Percentiles rank a stretch among this genome's conserved stretches.
phyloP scores from a whole-genome alignment of 495 filamentous ascomycete genomes.

The Diplogelasinospora grovesii region DNA sequence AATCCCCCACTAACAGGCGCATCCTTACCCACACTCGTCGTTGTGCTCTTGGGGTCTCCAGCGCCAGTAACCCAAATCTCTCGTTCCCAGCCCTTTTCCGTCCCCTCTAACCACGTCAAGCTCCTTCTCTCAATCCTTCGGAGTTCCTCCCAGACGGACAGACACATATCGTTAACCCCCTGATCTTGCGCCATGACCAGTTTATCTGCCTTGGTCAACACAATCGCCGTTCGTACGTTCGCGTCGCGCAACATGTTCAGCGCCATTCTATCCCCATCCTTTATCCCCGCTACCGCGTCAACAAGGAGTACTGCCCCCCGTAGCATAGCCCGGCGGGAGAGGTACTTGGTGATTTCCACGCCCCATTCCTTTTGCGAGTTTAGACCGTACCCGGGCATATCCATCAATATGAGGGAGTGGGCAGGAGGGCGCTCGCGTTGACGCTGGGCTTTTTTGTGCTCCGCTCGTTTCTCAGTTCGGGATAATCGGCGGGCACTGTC shows the following conservation, averaged over 20 bases:
- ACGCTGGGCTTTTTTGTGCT: slow-evolving; percentile 32
- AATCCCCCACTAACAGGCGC: too few species aligned
- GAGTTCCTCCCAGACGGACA: slow-evolving; percentile 30
- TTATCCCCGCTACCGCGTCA: slow-evolving; percentile 75
- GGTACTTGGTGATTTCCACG: slow-evolving; percentile 76
- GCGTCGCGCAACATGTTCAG: slow-evolving; percentile 56
- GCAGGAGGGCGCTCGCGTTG: slow-evolving; percentile 43
- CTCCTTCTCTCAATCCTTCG: slow-evolving; percentile 25
- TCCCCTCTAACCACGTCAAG: slow-evolving; percentile 20
- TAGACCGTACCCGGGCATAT: slow-evolving; percentile 93
- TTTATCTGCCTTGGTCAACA: slow-evolving; percentile 78
- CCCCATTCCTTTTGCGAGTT: slow-evolving; percentile 76
- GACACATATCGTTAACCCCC: slow-evolving; percentile 29
- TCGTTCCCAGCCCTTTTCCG: slow-evolving; percentile 34
- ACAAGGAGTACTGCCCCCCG: slow-evolving; percentile 77
- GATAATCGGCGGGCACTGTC: too few species aligned
- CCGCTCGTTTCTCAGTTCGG: slow-evolving; percentile 11
- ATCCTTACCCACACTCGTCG: too few species aligned
- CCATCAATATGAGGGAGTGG: slow-evolving; percentile 61
- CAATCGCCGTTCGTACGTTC: slow-evolving; percentile 65
- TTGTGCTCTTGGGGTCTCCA: slow-evolving; percentile 26
- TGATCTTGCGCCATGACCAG: slow-evolving; percentile 18
- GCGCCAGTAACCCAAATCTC: slow-evolving; percentile 46
- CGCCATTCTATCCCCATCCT: slow-evolving; percentile 60
- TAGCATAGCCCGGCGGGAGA: slow-evolving; percentile 64